A percentile compares a stretch with the other conserved stretches of the same genome.
Evolutionary conservation across 2,329 filamentous ascomycete genomes (phyloP).

Genomic region (Colletotrichum tofieldiae): DNA sequence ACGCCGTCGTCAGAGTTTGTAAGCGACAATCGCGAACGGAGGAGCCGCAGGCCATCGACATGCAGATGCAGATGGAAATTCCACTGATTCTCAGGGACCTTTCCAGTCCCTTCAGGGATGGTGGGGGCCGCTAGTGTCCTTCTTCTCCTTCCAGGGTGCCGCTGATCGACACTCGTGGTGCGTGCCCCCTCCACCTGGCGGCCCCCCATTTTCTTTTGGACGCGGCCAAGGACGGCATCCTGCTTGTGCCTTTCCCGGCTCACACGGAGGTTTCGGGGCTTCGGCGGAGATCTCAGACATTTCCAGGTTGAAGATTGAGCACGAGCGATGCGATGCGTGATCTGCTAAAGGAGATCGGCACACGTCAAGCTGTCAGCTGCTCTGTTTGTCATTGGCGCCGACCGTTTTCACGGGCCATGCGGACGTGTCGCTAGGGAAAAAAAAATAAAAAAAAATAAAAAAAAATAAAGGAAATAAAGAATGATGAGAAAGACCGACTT

Average conservation of each 20-base stretch:
- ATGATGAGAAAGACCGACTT: constrained; percentile 3
- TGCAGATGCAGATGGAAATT: constrained; percentile 11
- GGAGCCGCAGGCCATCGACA: constrained; percentile 6
- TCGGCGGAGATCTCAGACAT: constrained; percentile 4
- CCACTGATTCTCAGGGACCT: constrained; percentile 20
- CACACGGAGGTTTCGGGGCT: constrained; percentile 20
- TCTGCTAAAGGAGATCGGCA: constrained; percentile 31
- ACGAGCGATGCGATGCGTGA: background rate
- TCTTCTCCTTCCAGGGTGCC: constrained; percentile 6
- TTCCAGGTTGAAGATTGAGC: background rate
- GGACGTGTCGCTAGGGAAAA: background rate
- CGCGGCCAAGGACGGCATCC: constrained; percentile 3
- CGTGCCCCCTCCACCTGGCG: background rate
- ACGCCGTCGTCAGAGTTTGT: constrained; percentile 15
- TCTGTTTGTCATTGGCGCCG: constrained; percentile 3
- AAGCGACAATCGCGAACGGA: constrained; percentile 9
- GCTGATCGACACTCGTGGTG: constrained; percentile 36
- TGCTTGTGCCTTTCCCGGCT: constrained; percentile 2
- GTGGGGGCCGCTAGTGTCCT: constrained; percentile 10
- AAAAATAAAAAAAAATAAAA: background rate
- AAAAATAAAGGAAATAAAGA: constrained; percentile 1
- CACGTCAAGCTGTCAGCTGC: constrained; percentile 6
- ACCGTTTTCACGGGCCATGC: constrained; percentile 17
- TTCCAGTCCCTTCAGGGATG: constrained; percentile 16
- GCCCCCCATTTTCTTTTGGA: background rate